Base-by-base conservation (phyloP, 2,329 filamentous ascomycete species). In the Polytolypa hystricis region DNA sequence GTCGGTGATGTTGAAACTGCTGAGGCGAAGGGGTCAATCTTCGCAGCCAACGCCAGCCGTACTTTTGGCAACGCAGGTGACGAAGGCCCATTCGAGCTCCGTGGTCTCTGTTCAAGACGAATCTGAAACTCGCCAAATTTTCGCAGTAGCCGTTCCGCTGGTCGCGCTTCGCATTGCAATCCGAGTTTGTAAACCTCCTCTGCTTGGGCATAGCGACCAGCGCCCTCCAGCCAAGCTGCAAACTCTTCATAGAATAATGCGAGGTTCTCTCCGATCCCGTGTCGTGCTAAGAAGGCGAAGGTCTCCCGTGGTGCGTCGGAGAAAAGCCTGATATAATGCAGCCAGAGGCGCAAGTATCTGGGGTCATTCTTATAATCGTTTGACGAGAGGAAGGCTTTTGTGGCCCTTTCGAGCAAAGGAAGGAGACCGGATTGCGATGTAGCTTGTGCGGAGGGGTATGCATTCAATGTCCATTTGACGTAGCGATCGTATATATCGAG, bases 231-330 rank as follows among this genome's bases (percentile, higher is more conserved):
- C 84, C 87, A 96, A 1, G 77, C 81, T 1, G 91, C 87, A 55
- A 93, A 98, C 54, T 96, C 91, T 57, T 98, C 91, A 60, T 98
- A 98, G 59, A 86, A 98, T 3, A 96, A 67, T 2, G 91, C 91
- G 2, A 98, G 71, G 1, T 71, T 69, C 52, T 95, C 86, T 42
- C 89, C 91, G 42, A 98, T 84, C 44, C 71, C 73, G 55, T 98
- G 86, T 34, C 87, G 81, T 9, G 89, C 81, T 23, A 98, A 70
- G 54, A 93, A 98, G 31, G 91, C 77, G 56, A 87, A 98, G 0
- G 83, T 85, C 61, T 98, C 91, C 35, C 89, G 79, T 2, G 89
- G 87, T n/a, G 84, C 71, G 55, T 96, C 91, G 4, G 84, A 83
- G 62, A 96, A 96, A 50, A 95, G 76, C 35, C 81, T 74, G 52